Conservation (phyloP, 352 stramenopile genomes). For the Hyaloperonospora arabidopsidis region DNA sequence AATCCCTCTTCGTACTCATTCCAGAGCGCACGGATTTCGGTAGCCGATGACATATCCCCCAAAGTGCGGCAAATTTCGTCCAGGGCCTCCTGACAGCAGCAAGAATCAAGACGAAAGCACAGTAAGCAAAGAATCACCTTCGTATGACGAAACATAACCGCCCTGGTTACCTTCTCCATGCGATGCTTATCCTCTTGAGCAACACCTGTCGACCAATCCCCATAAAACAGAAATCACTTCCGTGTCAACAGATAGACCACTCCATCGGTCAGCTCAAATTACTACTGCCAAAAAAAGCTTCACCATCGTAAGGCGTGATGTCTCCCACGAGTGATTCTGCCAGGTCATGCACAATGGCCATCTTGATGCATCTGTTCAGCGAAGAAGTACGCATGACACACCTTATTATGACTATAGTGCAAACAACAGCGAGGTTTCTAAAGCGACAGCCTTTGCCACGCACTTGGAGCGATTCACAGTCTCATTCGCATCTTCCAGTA, state of each 20-base stretch:
- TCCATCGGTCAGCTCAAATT: neutral
- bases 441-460: constrained; percentile 5
- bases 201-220: constrained; percentile 40
- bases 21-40: constrained; percentile 74
- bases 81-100: constrained; percentile 40
- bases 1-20: constrained; percentile 81
- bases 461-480: constrained; percentile 62
- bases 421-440: constrained; percentile 12
- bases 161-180: constrained; percentile 64
- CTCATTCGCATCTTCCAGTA: constrained; percentile 70
- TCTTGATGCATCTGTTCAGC: constrained; percentile 69
- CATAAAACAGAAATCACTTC: neutral
- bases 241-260: constrained; percentile 1
- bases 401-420: neutral
- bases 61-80: constrained; percentile 59
- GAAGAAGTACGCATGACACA: constrained; percentile 2
- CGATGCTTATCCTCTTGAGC: constrained; percentile 86
- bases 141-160: neutral
- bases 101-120: too few relatives aligned
- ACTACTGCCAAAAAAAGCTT: neutral
- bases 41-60: constrained; percentile 41
- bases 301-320: constrained; percentile 87
- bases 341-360: constrained; percentile 91
- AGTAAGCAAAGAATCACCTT: neutral
- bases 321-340: constrained; percentile 90